These are phyloP conservation scores for Ophiocordyceps unilateralis DNA, from an alignment of 2,329 filamentous ascomycete genomes.

Conservation along the genomic window DNA sequence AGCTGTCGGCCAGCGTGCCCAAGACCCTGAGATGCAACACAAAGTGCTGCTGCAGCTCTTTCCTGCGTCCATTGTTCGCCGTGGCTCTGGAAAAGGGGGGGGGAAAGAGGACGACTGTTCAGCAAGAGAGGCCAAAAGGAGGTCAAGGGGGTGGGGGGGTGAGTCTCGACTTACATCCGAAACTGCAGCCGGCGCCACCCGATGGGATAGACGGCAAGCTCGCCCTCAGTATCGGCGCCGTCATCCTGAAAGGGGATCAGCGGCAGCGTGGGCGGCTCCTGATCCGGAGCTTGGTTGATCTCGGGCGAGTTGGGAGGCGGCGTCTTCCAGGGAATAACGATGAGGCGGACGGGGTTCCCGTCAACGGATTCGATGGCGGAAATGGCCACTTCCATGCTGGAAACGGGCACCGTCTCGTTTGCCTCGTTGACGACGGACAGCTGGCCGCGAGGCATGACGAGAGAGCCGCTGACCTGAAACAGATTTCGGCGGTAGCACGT, in stretches of 20 bases:
- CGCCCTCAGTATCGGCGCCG: constrained; percentile 45
- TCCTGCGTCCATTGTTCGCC: constrained; percentile 85
- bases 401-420: constrained; percentile 68
- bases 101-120: background rate
- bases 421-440: constrained; percentile 70
- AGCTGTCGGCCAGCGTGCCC: constrained; percentile 68
- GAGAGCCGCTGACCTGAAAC: constrained; percentile 85
- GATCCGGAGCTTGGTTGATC: constrained; percentile 48
- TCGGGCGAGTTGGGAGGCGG: constrained; percentile 65
- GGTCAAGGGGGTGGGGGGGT: constrained; percentile 12
- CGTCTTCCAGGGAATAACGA: constrained; percentile 96
- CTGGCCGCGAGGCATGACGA: constrained; percentile 62
- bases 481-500: constrained; percentile 93
- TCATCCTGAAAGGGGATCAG: constrained; percentile 51
- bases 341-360: constrained; percentile 78
- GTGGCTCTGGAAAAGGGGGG: constrained; percentile 45
- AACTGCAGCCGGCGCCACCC: constrained; percentile 92
- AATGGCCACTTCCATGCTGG: constrained; percentile 69
- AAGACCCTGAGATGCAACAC: constrained; percentile 74
- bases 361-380: constrained; percentile 92
- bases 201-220: constrained; percentile 81
- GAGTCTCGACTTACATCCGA: constrained; percentile 53
- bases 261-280: constrained; percentile 71
- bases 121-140: background rate
- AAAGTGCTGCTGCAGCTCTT: constrained; percentile 94